Evolutionary conservation across 176 grass and related monocot species (phyloP), one percentile per base, ranked within the genome.

Genomic region (Triticum urartu): DNA sequence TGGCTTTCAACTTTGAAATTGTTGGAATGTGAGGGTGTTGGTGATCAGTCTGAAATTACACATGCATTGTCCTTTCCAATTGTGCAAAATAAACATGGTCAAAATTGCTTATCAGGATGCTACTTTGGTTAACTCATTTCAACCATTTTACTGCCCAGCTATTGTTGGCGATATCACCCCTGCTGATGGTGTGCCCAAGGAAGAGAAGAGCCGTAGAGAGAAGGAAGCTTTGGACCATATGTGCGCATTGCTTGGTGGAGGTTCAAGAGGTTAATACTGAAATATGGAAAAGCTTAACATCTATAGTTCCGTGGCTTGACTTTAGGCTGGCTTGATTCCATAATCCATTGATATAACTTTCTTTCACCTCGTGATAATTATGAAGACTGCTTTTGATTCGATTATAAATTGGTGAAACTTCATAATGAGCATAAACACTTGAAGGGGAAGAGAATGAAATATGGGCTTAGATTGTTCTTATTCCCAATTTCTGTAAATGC

Each of bases 91-190:
- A 52, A 43, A 8, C 8, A n/a, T 30, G 28, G 28, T 30, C 28
- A 30, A 30, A 30, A 43, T 43, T 43, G 42, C 42, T 43, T 69
- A 14, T 78, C 45, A 38, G 43, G 20, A 62, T 61, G 28, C 17
- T 28, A 21, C 9, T 77, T 83, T 33, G 25, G 25, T 87, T 85
- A 32, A 78, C 79, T 68, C 34, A 38, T 61, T 68, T 50, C 15
- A 56, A 77, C 64, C 9, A 64, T 58, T 24, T 14, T 9, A 20
- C 66, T 35, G 13, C 0, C 9, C 80, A 99, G 97, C 97, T 35
- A 98, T 95, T 61, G 92, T 98, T 76, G 97, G 97, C 56, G 97
- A 99, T 17, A 99, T 99, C 67, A 97, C 97, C 63, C 97, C 97
- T 54, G 87, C 94, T 77, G 97, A 97, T 75, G 81, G 84, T 26